Conservation (phyloP, 2,329 filamentous ascomycete species). For the Diaporthe vaccinii region DNA sequence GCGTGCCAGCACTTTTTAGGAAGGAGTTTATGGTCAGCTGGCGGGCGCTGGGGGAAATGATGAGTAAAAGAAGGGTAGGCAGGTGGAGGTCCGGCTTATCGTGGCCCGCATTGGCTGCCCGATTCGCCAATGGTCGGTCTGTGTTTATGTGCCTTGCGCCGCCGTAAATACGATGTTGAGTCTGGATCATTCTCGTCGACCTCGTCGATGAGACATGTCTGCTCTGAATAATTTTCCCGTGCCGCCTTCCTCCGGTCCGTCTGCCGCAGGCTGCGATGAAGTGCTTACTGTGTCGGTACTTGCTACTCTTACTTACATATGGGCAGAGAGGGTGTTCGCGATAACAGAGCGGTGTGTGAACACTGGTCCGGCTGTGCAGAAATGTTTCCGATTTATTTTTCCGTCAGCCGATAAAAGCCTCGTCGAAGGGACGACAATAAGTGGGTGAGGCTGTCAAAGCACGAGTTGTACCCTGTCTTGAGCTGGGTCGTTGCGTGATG, state of each 20-base stretch:
- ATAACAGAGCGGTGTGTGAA: background rate
- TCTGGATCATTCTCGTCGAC: background rate
- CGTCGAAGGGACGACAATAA: background rate
- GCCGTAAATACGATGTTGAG: background rate
- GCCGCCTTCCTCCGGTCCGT: background rate
- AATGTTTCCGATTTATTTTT: background rate
- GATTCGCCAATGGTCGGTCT: background rate
- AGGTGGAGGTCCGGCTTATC: constrained; percentile 16
- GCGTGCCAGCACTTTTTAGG: constrained; percentile 25
- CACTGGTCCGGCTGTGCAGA: background rate
- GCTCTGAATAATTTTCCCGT: background rate
- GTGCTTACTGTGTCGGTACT: background rate
- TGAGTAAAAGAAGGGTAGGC: background rate
- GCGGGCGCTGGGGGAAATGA: background rate
- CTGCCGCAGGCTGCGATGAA: background rate
- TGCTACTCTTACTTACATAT: background rate
- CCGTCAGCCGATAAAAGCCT: background rate
- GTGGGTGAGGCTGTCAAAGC: background rate
- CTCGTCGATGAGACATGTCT: constrained; percentile 8
- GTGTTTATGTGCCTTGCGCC: background rate
- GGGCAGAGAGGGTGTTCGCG: too few relatives aligned
- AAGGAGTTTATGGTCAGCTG: constrained; percentile 34
- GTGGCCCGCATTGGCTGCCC: constrained; percentile 17
- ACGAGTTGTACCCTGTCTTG: background rate
- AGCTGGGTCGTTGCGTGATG: background rate